A percentile compares a stretch with the other conserved stretches of the same genome.
These are phyloP conservation scores for Phaeolepiota aurea DNA, from an alignment of 768 basidiomycete genomes.

Conservation along the genomic window DNA sequence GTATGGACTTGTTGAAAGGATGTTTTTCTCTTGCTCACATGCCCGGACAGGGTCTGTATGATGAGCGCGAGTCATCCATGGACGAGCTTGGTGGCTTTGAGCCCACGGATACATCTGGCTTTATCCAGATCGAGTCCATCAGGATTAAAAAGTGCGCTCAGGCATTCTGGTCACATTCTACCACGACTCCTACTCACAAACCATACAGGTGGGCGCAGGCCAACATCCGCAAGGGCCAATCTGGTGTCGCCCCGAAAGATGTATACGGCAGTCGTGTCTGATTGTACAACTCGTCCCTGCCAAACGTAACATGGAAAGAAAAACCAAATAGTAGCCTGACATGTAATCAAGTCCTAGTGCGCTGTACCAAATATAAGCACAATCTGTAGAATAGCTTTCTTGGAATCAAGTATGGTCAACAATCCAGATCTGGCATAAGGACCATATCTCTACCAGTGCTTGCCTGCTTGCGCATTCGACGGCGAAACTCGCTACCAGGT, in stretches of 20 bases:
- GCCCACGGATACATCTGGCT: conserved; percentile 90
- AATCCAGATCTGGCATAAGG: too few species aligned
- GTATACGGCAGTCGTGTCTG: conserved; percentile 60
- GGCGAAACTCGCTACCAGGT: too few species aligned
- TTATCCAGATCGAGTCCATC: conserved; percentile 97
- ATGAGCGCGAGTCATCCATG: conserved; percentile 94
- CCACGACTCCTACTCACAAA: conserved; percentile 5
- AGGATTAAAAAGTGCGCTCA: conserved; percentile 96
- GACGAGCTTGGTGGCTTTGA: conserved; percentile 98
- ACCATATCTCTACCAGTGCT: too few species aligned
- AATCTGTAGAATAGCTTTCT: too few species aligned
- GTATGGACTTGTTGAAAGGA: conserved; percentile 24
- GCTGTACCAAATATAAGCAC: neutral
- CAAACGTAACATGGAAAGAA: neutral
- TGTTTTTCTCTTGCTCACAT: neutral
- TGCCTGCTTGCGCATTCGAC: too few species aligned
- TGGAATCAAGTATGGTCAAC: neutral
- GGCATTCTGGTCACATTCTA: conserved; percentile 8
- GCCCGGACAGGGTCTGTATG: conserved; percentile 77
- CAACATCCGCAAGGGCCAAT: conserved; percentile 78
- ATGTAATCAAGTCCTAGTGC: neutral
- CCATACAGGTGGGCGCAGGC: conserved; percentile 73
- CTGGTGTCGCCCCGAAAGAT: conserved; percentile 67
- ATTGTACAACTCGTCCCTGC: neutral
- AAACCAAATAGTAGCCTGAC: neutral